Base-by-base conservation (phyloP, 1,139 yeast genomes). In the Candida sp. region DNA sequence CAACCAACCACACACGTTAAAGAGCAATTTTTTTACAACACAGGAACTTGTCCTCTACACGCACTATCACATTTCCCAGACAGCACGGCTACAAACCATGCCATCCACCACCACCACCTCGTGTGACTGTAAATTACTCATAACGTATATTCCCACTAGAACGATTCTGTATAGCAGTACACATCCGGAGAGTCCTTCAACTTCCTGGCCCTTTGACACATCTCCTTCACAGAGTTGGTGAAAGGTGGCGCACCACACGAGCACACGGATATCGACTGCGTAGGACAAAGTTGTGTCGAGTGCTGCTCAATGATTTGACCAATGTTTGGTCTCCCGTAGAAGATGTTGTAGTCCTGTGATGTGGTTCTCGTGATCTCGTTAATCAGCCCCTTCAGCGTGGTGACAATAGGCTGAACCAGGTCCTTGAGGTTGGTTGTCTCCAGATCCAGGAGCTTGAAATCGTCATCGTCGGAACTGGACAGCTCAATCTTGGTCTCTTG, bases 171-270 rank as follows among this genome's bases (percentile, higher is more conserved):
- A 48, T 69, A 69, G 56, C 75, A 71, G 54, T 72, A 72, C 39
- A 72, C 63, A 56, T 72, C 75, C 1, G 74, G 76, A 4, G 73
- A 59, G 38, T 62, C 58, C 9, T 58, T 59, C 12, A 52, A 47
- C 61, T 67, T 62, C 44, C 76, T 62, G 40, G 63, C 65, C 35
- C 49, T 57, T 50, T 71, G 73, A 49, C 76, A 67, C 40, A 57
- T 63, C 4, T 53, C 57, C 48, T 66, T 70, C 9, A 73, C 61
- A 17, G 52, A 50, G 26, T 67, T 59, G 3, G 70, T 63, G 47
- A 77, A 67, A 3, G 46, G 46, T 3, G 52, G 58, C 4, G 78
- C 75, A 0, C 81, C 81, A 65, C 81, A 76, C 25, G 70, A 62
- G 17, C 69, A 56, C 2, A 77, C 72, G 0, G 80, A 78, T 51